Base-by-base conservation (phyloP, 192 early-diverging fungal species). In the Dissophora globulifera region DNA sequence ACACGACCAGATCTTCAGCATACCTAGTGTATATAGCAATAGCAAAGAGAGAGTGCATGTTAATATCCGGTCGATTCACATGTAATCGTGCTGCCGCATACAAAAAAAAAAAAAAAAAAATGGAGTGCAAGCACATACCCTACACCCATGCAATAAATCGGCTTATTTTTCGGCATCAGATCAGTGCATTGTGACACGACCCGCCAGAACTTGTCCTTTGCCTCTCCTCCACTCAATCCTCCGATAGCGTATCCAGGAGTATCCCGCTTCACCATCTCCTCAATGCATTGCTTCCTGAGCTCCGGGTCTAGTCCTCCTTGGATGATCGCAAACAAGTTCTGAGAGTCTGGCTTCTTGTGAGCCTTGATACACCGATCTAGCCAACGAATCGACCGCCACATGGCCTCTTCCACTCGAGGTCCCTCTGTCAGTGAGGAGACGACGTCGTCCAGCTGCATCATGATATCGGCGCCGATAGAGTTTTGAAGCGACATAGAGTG, bases 381-480 rank as follows among this genome's bases (percentile, higher is more conserved):
- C 72, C 94, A 95, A 41, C 94, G 87, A 50, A 95, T 88, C 22
- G 92, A 93, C 74, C 94, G 84, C 85, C 86, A 86, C 94, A 95
- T 95, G 40, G 94, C 94, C 74, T 95, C 94, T 67, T 94, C 94
- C 2, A 95, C 91, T 52, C 94, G 85, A 15, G 90, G 85, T 4
- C 94, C 92, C 12, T 88, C 91, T 1, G 89, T 90, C 47, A 95
- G 67, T 45, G 92, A 93, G 3, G 92, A 93, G 3, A 95, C 91
- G 3, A 95, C 94, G 72, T 95, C 94, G 64, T 95, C 94, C 63
- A 95, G 79, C 68, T 95, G 94, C 94, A 95, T 95, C 86, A 95
- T 93, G 20, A 95, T 93, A 64, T 93, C 94, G 1, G 92, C 91
- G 29, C 92, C 94, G 67, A 94, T 93, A 9, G 89, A 85, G 79